These are phyloP conservation scores for Fusarium anguioides DNA, from an alignment of 2,329 filamentous ascomycete genomes.

Conservation along the genomic window DNA sequence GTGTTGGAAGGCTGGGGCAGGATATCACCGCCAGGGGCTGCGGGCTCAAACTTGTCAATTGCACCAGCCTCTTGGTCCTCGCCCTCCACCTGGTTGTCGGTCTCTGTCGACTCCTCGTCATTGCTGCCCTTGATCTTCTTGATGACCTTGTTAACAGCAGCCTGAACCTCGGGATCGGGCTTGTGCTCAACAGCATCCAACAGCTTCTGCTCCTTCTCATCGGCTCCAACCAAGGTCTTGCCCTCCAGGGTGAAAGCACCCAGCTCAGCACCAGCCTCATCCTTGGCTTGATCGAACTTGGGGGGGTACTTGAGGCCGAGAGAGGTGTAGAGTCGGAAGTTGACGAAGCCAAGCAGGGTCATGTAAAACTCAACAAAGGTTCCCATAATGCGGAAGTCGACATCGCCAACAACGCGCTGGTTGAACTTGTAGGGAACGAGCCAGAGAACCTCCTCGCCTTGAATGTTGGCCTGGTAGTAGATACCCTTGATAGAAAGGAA, in stretches of 20 bases:
- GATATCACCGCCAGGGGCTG: constrained; percentile 84
- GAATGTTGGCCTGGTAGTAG: constrained; percentile 97
- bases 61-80: constrained; percentile 66
- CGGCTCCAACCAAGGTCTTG: constrained; percentile 66
- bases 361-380: constrained; percentile 99
- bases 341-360: constrained; percentile 93
- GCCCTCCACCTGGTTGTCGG: constrained; percentile 56
- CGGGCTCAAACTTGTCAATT: constrained; percentile 92
- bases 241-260: constrained; percentile 92
- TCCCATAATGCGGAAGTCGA: constrained; percentile 99
- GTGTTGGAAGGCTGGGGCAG: constrained; percentile 80
- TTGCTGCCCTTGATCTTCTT: constrained; percentile 71
- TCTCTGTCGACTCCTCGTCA: constrained; percentile 55
- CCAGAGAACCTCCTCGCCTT: constrained; percentile 97
- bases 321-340: constrained; percentile 93
- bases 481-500: constrained; percentile 99
- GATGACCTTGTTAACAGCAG: constrained; percentile 75
- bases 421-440: constrained; percentile 98
- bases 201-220: constrained; percentile 61
- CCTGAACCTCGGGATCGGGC: constrained; percentile 71
- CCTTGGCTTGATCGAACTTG: constrained; percentile 87
- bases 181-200: constrained; percentile 60
- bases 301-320: constrained; percentile 94
- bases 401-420: constrained; percentile 90
- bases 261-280: constrained; percentile 89